A percentile compares a stretch with the other conserved stretches of the same genome.
phyloP scores from a whole-genome alignment of 805 yeast species.

The Metschnikowia reukaufii region DNA sequence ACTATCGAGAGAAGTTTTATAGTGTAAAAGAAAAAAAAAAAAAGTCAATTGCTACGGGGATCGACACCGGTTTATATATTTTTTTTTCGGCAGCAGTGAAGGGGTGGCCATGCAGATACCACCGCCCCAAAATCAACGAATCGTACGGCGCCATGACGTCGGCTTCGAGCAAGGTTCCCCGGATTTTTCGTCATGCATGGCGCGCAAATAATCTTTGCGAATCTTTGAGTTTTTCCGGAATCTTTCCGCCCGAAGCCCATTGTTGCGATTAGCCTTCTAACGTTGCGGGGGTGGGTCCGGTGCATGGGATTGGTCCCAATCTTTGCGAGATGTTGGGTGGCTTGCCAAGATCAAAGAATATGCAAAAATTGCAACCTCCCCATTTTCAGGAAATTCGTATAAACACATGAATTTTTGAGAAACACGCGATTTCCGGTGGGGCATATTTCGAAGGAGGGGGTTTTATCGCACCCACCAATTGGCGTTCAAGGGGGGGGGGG shows the following conservation, averaged over 20 bases:
- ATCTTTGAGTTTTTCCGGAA: slow-evolving; percentile 6
- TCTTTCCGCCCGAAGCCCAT: slow-evolving; percentile 3
- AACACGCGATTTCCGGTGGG: background rate
- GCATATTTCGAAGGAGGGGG: background rate
- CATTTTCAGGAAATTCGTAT: background rate
- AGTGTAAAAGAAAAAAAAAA: background rate
- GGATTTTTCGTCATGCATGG: slow-evolving; percentile 2
- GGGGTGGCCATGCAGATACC: background rate
- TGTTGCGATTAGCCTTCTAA: background rate
- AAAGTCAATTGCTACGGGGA: background rate
- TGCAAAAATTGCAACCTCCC: too few relatives aligned
- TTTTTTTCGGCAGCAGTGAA: background rate
- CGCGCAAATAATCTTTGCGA: slow-evolving; percentile 1
- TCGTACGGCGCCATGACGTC: background rate
- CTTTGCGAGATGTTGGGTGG: background rate
- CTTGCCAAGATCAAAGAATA: background rate
- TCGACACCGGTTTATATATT: background rate
- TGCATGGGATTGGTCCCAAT: background rate
- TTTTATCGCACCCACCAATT: too few relatives aligned
- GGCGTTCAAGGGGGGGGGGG: background rate
- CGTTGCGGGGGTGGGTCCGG: background rate
- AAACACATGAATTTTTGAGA: background rate
- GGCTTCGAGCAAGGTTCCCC: slow-evolving; percentile 6
- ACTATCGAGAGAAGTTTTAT: background rate
- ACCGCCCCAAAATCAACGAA: background rate